A percentile compares a stretch with the other conserved stretches of the same genome.
Conservation (phyloP, 2,329 filamentous ascomycete genomes). For the Mycosphaerella sp. region DNA sequence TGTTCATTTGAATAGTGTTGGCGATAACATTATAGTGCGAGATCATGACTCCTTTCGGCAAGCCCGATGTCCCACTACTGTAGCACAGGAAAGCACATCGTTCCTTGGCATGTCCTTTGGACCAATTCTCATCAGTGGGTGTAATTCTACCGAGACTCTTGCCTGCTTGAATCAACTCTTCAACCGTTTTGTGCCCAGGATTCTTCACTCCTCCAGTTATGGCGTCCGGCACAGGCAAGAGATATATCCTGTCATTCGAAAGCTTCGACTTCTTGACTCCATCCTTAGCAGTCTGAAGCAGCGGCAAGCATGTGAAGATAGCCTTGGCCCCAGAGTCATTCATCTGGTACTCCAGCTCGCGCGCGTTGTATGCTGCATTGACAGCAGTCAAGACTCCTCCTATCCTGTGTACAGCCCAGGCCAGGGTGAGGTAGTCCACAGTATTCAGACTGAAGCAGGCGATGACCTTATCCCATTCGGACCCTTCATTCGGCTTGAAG, state of each 20-base stretch:
- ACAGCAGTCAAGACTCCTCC: slow-evolving; percentile 69
- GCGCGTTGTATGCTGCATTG: slow-evolving; percentile 65
- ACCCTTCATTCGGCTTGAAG: slow-evolving; percentile 63
- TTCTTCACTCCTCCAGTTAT: slow-evolving; percentile 45
- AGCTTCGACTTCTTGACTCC: slow-evolving; percentile 60
- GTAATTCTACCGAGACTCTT: slow-evolving; percentile 49
- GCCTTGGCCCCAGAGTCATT: slow-evolving; percentile 62
- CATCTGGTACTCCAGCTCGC: slow-evolving; percentile 67
- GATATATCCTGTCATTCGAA: slow-evolving; percentile 58
- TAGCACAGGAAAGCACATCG: slow-evolving; percentile 73
- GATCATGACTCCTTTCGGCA: slow-evolving; percentile 72
- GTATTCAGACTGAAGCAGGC: slow-evolving; percentile 76
- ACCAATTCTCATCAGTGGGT: slow-evolving; percentile 49
- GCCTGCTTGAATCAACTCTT: slow-evolving; percentile 61
- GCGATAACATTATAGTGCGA: slow-evolving; percentile 73
- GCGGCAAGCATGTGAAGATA: slow-evolving; percentile 64
- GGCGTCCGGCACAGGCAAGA: slow-evolving; percentile 60
- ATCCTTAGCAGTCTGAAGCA: slow-evolving; percentile 58
- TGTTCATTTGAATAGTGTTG: slow-evolving; percentile 59
- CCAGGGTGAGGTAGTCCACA: slow-evolving; percentile 69
- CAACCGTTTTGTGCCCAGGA: slow-evolving; percentile 56
- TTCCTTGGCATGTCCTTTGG: slow-evolving; percentile 58
- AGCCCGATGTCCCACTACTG: slow-evolving; percentile 70
- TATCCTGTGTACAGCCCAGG: slow-evolving; percentile 67
- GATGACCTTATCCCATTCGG: slow-evolving; percentile 76